Conservation (phyloP, 176 grass and related monocot genomes). For the Triticum dicoccoides region DNA sequence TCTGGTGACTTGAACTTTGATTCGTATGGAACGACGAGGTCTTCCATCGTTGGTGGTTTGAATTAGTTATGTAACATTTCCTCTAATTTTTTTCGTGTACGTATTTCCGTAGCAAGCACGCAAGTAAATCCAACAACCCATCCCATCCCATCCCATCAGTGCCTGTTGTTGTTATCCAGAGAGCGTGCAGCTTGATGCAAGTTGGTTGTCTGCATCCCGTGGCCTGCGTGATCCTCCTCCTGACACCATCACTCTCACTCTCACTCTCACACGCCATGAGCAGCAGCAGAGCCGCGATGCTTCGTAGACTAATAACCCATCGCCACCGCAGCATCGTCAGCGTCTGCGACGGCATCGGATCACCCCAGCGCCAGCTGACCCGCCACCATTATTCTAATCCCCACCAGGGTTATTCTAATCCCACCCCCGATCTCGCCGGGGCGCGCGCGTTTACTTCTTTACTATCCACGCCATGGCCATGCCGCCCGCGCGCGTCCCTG, state of each 20-base stretch:
- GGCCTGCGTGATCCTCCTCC: background rate
- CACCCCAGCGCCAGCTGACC: background rate
- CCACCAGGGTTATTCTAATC: conserved; percentile 8
- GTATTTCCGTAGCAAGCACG: background rate
- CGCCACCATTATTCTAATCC: background rate
- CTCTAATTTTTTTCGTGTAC: too few relatives aligned
- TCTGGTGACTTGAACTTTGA: too few relatives aligned
- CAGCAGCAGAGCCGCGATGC: background rate
- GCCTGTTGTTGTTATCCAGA: background rate
- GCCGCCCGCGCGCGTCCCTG: background rate
- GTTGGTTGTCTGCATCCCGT: background rate
- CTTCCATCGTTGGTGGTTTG: too few relatives aligned
- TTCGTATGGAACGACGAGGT: too few relatives aligned
- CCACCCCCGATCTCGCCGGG: background rate
- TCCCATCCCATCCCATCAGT: background rate
- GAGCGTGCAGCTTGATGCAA: background rate
- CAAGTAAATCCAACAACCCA: background rate
- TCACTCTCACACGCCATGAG: conserved; percentile 14
- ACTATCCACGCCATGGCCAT: background rate
- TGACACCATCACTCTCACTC: background rate
- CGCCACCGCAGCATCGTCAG: background rate
- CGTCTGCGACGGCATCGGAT: background rate
- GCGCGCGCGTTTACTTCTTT: background rate
- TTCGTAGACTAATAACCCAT: conserved; percentile 4
- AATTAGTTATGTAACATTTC: too few relatives aligned